Conservation (phyloP, 495 filamentous ascomycete species). For the Aspergillus hancockii region DNA sequence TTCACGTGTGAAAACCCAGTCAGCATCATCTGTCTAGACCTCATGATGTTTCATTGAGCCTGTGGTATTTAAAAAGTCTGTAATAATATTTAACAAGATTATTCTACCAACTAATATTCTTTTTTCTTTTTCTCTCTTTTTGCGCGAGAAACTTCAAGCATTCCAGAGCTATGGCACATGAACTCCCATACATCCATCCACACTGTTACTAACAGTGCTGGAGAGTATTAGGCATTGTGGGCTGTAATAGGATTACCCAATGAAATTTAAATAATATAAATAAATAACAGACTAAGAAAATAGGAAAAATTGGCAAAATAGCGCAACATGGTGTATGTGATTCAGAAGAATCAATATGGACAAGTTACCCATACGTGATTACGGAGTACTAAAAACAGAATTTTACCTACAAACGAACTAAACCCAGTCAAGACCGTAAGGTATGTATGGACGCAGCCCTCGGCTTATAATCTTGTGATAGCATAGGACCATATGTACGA, state of each 20-base stretch:
- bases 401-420: neutral
- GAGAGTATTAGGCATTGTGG: neutral
- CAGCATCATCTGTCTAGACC: slow-evolving; percentile 22
- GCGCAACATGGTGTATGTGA: neutral
- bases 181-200: neutral
- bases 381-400: neutral
- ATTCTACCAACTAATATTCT: neutral
- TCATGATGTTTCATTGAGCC: slow-evolving; percentile 12
- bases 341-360: neutral
- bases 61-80: slow-evolving; percentile 4
- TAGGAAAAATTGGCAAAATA: neutral
- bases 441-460: neutral
- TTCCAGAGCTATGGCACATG: neutral
- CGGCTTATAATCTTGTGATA: slow-evolving; percentile 4
- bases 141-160: neutral
- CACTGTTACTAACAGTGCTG: neutral
- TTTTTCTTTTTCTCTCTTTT: neutral
- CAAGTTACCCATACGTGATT: neutral
- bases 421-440: neutral
- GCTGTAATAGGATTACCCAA: too few relatives aligned
- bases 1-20: slow-evolving; percentile 15
- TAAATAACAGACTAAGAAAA: slow-evolving; percentile 10
- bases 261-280: neutral
- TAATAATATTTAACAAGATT: slow-evolving; percentile 5
- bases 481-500: neutral